Base-by-base conservation (phyloP, 2,329 filamentous ascomycete species). In the Pseudophaeomoniella oleicola region DNA sequence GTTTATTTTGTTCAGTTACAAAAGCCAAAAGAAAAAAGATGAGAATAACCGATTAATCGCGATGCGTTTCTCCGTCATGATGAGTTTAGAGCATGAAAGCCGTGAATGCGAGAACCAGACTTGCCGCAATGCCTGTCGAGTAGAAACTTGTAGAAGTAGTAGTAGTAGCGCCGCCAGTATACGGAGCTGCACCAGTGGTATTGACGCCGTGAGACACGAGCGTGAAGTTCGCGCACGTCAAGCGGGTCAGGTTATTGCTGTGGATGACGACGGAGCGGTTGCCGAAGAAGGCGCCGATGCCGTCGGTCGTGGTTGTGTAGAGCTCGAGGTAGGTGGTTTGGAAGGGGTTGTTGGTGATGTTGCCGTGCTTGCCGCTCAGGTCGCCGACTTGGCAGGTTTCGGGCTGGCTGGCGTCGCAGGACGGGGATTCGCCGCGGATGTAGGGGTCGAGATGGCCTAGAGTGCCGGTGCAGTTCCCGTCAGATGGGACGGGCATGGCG, bases 341-440 rank as follows among this genome's bases (percentile, higher is more conserved):
- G 45, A 55, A 63, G 10, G 66, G 60, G 43, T 67, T 64, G 17
- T 56, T 53, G 16, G 56, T 63, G 48, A 81, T 69, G 41, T 66
- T 65, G 42, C 80, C 80, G 49, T 79, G 63, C 62, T 88, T 88
- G 51, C 82, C 82, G 47, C 72, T 71, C 38, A 86, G 64, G 53
- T 88, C 82, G 44, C 83, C 82, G 9, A 82, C 72, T 58, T 88
- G 74, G 62, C 82, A 90, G 6, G 72, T 75, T 42, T 70, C 57
- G 5, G 77, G 77, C 4, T 60, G 51, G 6, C 52, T 46, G 9
- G 58, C 27, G 49, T 84, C 64, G 58, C 82, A 88, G 4, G 67
- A 48, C 3, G 75, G 63, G 2, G 56, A 57, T 50, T 84, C 73
- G 43, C 73, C 74, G 17, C 41, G 44, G 35, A 65, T 52, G 54